A percentile compares a stretch with the other conserved stretches of the same genome.
Conservation (phyloP, 1,139 yeast genomes). For the Hyphopichia khmerensis region DNA sequence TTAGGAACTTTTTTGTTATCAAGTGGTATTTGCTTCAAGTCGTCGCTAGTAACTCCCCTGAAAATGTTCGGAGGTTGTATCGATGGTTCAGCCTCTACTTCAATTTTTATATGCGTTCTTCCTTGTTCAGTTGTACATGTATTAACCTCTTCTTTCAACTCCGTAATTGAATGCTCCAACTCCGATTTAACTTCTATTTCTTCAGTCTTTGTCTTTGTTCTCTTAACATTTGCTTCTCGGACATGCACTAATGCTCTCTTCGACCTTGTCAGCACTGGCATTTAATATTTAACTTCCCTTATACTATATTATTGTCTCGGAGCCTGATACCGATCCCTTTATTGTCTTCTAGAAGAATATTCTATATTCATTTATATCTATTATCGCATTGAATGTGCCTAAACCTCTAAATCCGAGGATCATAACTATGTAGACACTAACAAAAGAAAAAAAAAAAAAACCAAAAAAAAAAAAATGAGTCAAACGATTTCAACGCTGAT, state of each 20-base stretch:
- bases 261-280: background rate
- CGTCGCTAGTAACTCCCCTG: constrained; percentile 1
- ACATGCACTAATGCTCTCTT: background rate
- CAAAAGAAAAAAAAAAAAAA: background rate
- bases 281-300: background rate
- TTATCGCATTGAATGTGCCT: too few species aligned
- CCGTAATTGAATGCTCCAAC: background rate
- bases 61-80: constrained; percentile 5
- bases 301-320: background rate
- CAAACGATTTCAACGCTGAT: background rate
- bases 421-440: background rate
- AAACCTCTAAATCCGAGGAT: background rate
- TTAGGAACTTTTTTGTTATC: constrained; percentile 28
- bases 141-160: background rate
- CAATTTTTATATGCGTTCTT: background rate
- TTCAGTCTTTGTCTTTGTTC: background rate
- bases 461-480: background rate
- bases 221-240: background rate
- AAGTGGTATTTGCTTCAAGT: background rate
- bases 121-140: background rate
- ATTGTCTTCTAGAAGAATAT: background rate
- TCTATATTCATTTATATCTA: background rate
- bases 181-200: background rate
- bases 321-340: background rate
- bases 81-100: constrained; percentile 1